Evolutionary conservation across 495 filamentous ascomycete species (phyloP), one percentile per base, ranked within the genome.

Genomic region (Filosporella fistucella): DNA sequence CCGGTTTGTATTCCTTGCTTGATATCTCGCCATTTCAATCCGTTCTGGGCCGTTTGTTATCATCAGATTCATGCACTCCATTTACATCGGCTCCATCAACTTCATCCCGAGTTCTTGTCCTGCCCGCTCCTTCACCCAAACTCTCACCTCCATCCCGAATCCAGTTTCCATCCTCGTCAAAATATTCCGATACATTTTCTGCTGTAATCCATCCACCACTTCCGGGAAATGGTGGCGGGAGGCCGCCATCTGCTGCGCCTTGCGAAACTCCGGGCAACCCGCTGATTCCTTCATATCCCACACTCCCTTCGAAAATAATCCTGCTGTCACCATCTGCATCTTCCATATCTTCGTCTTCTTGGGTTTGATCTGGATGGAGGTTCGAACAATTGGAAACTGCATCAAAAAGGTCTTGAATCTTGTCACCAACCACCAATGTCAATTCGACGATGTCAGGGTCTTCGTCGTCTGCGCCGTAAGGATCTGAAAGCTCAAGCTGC

Each of bases 151-250:
- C 74, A n/a, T n/a, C n/a, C n/a, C n/a, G n/a, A 54, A 76, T 76
- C 71, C 71, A 79, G 30, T 78, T 78, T 4, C 76, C 76, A 0
- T 78, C 68, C 16, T 54, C 70, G 41, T 79, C 72, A 52, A 79
- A 78, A 42, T 64, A 95, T 58, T 96, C 80, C 41, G 84, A 75
- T 62, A 95, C 86, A 65, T 98, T 98, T 44, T 96, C 93, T 12
- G 89, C 85, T 14, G 93, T 98, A 53, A 98, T 96, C 93, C 93
- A 98, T 2, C 90, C 90, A 0, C 80, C 81, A 58, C 89, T 91
- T 10, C 91, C 89, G 1, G 86, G 87, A 62, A 93, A 75, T 3
- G 86, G 81, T 11, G 86, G 83, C 32, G 86, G 86, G 25, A 91
- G 55, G 29, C 76, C 79, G 4, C 80, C 77, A 51, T 71, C 67